Conservation (phyloP, 1,284 basidiomycete species). For the Papiliotrema laurentii region DNA sequence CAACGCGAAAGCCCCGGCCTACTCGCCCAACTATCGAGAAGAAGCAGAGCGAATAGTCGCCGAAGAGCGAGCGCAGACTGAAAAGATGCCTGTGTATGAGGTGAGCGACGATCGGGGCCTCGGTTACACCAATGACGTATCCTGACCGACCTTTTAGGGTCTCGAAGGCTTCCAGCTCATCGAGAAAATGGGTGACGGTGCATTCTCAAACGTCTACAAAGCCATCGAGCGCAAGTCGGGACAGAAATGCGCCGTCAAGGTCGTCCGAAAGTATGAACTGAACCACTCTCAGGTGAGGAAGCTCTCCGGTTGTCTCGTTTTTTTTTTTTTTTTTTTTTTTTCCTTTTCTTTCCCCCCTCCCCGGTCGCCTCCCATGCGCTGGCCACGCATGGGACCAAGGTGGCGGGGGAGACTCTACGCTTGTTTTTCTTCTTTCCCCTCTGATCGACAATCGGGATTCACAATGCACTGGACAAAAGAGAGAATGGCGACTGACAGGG, state of each 20-base stretch:
- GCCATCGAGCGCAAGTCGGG: conserved; percentile 73
- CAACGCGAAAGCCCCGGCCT: conserved; percentile 23
- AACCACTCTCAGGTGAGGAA: conserved; percentile 88
- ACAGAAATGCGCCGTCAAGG: conserved; percentile 90
- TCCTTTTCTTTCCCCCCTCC: no score
- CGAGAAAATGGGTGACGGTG: conserved; percentile 96
- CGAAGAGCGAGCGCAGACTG: conserved; percentile 68
- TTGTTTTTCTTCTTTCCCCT: conserved; percentile 19
- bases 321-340: conserved; percentile 29
- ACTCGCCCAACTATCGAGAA: conserved; percentile 52
- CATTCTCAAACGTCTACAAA: conserved; percentile 98
- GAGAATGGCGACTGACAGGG: conserved; percentile 6
- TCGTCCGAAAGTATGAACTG: conserved; percentile 94
- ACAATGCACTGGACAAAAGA: neutral
- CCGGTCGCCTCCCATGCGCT: conserved; percentile 29
- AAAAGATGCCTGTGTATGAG: conserved; percentile 74
- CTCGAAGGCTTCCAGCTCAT: conserved; percentile 76
- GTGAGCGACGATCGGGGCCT: no score
- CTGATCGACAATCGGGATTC: neutral
- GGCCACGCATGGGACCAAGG: conserved; percentile 40
- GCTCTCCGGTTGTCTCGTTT: conserved; percentile 13
- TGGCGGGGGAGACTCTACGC: conserved; percentile 8
- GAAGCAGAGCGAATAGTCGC: conserved; percentile 70
- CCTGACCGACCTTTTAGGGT: conserved; percentile 48
- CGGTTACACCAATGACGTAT: no score